Percentiles rank a stretch among this genome's conserved stretches.
Evolutionary conservation across 2,329 filamentous ascomycete species (phyloP).

Genomic region (Akanthomyces dipterigenus): DNA sequence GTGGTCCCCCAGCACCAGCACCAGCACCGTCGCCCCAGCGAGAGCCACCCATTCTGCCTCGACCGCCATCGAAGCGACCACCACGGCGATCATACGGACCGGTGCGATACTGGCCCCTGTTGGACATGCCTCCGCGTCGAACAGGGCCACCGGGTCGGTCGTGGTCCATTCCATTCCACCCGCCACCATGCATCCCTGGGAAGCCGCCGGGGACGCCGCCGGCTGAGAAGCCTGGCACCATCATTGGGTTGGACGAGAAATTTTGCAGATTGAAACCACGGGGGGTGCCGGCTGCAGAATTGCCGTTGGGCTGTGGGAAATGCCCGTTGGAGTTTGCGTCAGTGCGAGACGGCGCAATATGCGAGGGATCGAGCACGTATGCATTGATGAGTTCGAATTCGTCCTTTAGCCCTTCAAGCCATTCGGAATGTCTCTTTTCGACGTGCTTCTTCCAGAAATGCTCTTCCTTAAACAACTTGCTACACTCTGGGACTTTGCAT

Average conservation of each 20-base stretch:
- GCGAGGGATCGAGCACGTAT: slow-evolving; percentile 89
- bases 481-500: slow-evolving; percentile 93
- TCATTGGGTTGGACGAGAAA: slow-evolving; percentile 54
- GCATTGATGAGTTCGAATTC: slow-evolving; percentile 91
- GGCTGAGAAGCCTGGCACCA: slow-evolving; percentile 55
- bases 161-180: slow-evolving; percentile 46
- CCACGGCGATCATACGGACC: slow-evolving; percentile 68
- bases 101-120: slow-evolving; percentile 51
- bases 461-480: slow-evolving; percentile 94
- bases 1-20: slow-evolving; percentile 70
- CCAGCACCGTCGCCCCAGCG: slow-evolving; percentile 72
- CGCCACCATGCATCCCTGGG: slow-evolving; percentile 39
- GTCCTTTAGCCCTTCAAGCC: slow-evolving; percentile 70
- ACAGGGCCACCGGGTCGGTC: slow-evolving; percentile 61
- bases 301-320: slow-evolving; percentile 74
- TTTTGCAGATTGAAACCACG: slow-evolving; percentile 84
- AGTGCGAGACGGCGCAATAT: slow-evolving; percentile 87
- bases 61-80: slow-evolving; percentile 46
- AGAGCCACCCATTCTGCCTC: slow-evolving; percentile 44
- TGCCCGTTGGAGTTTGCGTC: slow-evolving; percentile 95
- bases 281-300: slow-evolving; percentile 74
- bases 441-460: slow-evolving; percentile 98
- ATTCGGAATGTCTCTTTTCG: slow-evolving; percentile 89
- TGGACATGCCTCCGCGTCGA: slow-evolving; percentile 55
- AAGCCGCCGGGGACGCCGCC: slow-evolving; percentile 50